Evolutionary conservation across 169 alveolate genomes (phyloP), one percentile per base, ranked within the genome.

Genomic region (Plasmodium vivax): DNA sequence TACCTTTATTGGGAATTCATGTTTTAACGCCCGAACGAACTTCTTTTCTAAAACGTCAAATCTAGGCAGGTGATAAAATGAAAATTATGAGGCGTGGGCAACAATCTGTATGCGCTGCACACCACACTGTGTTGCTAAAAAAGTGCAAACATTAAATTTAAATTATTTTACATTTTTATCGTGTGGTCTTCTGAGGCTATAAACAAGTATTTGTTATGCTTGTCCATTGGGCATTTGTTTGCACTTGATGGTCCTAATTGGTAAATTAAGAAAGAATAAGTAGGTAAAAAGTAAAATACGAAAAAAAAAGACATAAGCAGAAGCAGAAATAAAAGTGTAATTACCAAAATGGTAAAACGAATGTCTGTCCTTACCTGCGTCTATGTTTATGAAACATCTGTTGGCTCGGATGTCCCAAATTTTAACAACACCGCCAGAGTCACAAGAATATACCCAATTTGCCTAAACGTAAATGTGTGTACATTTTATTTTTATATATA

Each of bases 191-290:
- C 94, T 79, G 94, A 88, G 73, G 91, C 94, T 88, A 88, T 88
- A 80, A 88, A 88, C 83, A 88, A 88, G 83, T 88, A 74, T 88
- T 88, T 88, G 82, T 88, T 80, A 6, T 79, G 82, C 73, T 80
- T 80, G 68, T 88, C 94, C 94, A 88, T 88, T 62, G 94, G 94
- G 19, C 94, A 88, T 88, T 88, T 88, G 51, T 88, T 88, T 88
- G 94, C 94, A 58, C 94, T 80, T 80, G 90, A 80, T 79, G 94
- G 94, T 41, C 94, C 94, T 88, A 88, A 80, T 88, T 77, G 56
- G 51, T 8, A 88, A 27, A 77, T 14, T 41, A 19, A 74, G 32
- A 80, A 88, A 80, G 82, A 80, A 58, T 51, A 84, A 84, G 27
- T 34, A 43, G 47, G 71, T 71, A 84, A 43, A 72, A 84, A 41